Percentiles rank a stretch among this genome's conserved stretches.
Conservation (phyloP, 108 stramenopile genomes). For the Cyclostephanos tholiformis region DNA sequence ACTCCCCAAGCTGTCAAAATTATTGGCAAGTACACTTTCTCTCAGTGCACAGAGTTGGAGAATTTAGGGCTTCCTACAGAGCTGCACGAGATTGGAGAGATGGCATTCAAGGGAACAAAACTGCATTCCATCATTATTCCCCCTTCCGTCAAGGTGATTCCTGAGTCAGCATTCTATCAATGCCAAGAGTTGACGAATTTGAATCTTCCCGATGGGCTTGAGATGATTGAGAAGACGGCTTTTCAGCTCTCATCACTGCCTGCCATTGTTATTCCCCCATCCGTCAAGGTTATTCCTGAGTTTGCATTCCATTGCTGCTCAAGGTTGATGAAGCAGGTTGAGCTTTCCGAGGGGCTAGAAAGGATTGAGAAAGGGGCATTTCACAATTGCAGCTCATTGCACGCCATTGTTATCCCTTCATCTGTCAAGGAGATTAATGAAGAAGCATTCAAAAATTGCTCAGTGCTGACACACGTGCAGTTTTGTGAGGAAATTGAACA, state of each 20-base stretch:
- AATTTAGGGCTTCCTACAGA: not conserved
- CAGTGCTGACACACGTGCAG: too few relatives aligned
- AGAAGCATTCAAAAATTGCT: too few relatives aligned
- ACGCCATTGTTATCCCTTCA: too few relatives aligned
- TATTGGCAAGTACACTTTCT: not conserved
- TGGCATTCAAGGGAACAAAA: not conserved
- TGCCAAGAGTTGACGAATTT: not conserved
- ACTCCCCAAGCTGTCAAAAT: not conserved
- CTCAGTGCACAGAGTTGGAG: not conserved
- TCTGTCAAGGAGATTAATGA: too few relatives aligned
- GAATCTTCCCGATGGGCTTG: not conserved
- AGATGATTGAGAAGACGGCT: not conserved
- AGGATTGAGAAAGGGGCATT: not conserved
- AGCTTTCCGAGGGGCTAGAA: not conserved
- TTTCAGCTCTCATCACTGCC: too few relatives aligned
- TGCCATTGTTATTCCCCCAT: too few relatives aligned
- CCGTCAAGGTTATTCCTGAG: too few relatives aligned
- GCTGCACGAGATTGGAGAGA: not conserved
- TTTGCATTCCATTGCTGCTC: too few relatives aligned
- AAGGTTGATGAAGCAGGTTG: not conserved
- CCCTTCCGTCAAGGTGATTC: not conserved
- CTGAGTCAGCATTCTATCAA: not conserved
- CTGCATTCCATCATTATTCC: not conserved
- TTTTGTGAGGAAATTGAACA: not conserved
- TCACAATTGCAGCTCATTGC: not conserved